Conservation (phyloP, 169 alveolate genomes). For the Eimeria acervulina region DNA sequence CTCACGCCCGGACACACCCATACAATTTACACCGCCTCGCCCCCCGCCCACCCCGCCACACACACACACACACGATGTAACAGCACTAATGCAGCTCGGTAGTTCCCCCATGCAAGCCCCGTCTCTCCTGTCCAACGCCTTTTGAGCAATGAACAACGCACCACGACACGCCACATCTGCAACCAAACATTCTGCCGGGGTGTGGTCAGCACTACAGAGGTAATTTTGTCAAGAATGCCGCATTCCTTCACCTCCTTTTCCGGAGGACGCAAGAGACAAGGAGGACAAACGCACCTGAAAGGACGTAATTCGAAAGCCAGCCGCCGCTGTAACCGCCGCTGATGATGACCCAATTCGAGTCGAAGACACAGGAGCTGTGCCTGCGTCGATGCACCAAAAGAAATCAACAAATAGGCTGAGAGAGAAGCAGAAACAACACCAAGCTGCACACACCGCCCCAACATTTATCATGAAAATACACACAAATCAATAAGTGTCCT, state of each 20-base stretch:
- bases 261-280: background rate
- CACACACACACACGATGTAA: background rate
- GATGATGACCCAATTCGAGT: constrained; percentile 72
- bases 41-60: too few relatives aligned
- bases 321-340: constrained; percentile 79
- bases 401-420: background rate
- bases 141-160: background rate
- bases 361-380: constrained; percentile 74
- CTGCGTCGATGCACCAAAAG: constrained; percentile 5
- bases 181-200: background rate
- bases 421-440: background rate
- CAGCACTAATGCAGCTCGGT: background rate
- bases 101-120: background rate
- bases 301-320: constrained; percentile 62
- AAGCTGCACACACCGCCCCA: background rate
- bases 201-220: background rate
- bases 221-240: too few relatives aligned
- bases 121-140: background rate
- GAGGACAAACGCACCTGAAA: constrained; percentile 47
- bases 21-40: too few relatives aligned
- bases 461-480: background rate
- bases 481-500: background rate
- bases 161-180: background rate
- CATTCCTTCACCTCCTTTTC: background rate
- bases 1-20: too few relatives aligned